Evolutionary conservation across 768 basidiomycete genomes (phyloP), one percentile per base, ranked within the genome.

Genomic region (Rhizopogon vulgaris): DNA sequence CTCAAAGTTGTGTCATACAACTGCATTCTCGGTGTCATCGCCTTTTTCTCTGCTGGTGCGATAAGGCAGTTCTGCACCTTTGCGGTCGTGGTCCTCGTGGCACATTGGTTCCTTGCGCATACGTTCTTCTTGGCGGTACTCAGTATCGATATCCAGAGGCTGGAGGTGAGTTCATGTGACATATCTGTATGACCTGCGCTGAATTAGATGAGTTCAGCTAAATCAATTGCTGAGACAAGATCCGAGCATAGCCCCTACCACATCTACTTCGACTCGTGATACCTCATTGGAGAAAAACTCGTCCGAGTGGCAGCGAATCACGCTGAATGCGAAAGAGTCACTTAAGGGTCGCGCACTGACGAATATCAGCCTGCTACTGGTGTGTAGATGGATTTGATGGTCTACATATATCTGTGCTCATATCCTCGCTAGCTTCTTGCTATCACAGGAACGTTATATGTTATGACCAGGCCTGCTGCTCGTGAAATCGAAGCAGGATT

Each of bases 101-200:
- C 93, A 14, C 94, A 98, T 66, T 98, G 93, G 93, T 95, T 94
- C 72, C 78, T 98, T 54, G 87, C 95, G 14, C 91, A 96, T 63
- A 96, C 93, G 0, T 95, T 97, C 71, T 97, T 95, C 70, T 76
- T 94, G 57, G 89, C 94, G 6, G 93, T 96, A 25, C 72, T 99
- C 22, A 93, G 92, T 0, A 96, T 99, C 58, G 95, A 99, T 72
- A 84, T 97, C 41, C 94, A 96, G 58, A 83, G 95, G 41, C 70
- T 99, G 24, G 95, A 95, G 72, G 85, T 83, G 60, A 45, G 77
- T 70, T 25, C 52, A 28, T 7, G n/a, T 6, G 6, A 32, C 36
- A 14, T 42, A 15, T 11, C 34, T 34, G 12, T 24, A 45, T 46
- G 24, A 27, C 50, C n/a, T 43, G 40, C 14, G 11, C 59, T 65